Evolutionary conservation across 768 basidiomycete species (phyloP).

Genomic region (Kwoniella sp.): DNA sequence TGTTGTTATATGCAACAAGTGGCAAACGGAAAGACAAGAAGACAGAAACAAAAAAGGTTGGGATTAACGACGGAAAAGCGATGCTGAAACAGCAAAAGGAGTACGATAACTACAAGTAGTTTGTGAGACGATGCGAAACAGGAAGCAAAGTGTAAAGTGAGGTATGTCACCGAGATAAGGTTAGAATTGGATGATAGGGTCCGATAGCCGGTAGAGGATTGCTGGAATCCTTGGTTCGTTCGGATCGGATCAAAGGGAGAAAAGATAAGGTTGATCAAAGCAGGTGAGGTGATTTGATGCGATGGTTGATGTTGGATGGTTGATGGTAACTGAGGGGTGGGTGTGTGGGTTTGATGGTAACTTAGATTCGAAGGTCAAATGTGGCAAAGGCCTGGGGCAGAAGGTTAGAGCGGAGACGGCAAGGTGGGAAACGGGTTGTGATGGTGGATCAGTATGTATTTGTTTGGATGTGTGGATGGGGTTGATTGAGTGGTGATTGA

Average conservation of each 20-base stretch:
- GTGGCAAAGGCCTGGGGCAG: neutral
- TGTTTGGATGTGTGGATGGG: neutral
- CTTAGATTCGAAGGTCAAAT: neutral
- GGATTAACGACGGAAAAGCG: neutral
- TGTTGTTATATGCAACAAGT: too few species aligned
- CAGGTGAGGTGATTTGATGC: too few species aligned
- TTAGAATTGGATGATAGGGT: neutral
- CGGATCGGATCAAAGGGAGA: neutral
- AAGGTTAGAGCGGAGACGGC: neutral
- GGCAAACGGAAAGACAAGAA: too few species aligned
- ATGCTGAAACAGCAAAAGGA: too few species aligned
- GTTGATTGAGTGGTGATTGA: neutral
- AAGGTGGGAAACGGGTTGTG: neutral
- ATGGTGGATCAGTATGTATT: neutral
- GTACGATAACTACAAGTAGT: too few species aligned
- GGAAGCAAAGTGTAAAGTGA: too few species aligned
- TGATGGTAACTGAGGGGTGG: neutral
- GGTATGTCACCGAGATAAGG: constrained; percentile 1
- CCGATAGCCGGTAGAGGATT: too few species aligned
- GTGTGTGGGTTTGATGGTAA: neutral
- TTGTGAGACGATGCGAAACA: too few species aligned
- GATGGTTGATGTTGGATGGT: neutral
- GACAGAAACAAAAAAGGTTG: neutral
- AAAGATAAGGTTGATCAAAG: neutral
- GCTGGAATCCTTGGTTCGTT: too few species aligned